Percentiles rank a stretch among this genome's conserved stretches.
phyloP scores from a whole-genome alignment of 116 monocot species.

The Papilionanthe hybrid region DNA sequence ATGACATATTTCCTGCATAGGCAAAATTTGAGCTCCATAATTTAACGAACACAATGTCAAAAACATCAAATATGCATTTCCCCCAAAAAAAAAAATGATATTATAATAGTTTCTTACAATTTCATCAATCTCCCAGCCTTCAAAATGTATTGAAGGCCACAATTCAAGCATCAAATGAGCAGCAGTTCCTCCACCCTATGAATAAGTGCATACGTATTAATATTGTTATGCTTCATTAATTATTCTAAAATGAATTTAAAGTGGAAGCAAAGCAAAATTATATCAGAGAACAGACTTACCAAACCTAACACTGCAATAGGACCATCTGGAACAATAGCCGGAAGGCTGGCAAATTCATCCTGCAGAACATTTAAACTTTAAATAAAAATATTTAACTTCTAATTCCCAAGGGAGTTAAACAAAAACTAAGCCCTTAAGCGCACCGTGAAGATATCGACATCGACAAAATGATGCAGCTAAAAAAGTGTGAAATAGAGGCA shows the following conservation, averaged over 20 bases:
- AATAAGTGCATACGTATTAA: slow-evolving; percentile 8
- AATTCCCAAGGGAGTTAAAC: background rate
- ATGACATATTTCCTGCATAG: too few relatives aligned
- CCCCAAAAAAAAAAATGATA: background rate
- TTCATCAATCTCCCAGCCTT: slow-evolving; percentile 90
- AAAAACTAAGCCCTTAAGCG: background rate
- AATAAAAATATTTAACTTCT: background rate
- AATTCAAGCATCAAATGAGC: slow-evolving; percentile 65
- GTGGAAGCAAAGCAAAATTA: slow-evolving; percentile 2
- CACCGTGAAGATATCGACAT: background rate
- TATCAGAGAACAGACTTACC: slow-evolving; percentile 40
- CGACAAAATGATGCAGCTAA: background rate
- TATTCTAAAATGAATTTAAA: background rate
- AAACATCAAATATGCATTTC: too few relatives aligned
- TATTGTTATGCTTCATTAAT: background rate
- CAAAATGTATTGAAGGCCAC: slow-evolving; percentile 73
- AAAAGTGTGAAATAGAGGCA: background rate
- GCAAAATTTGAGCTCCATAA: too few relatives aligned
- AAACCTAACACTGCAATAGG: slow-evolving; percentile 85
- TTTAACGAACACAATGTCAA: too few relatives aligned
- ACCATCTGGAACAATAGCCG: slow-evolving; percentile 74
- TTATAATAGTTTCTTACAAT: slow-evolving; percentile 39
- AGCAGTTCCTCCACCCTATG: slow-evolving; percentile 84
- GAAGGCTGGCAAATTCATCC: slow-evolving; percentile 89
- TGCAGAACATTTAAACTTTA: slow-evolving; percentile 8